Evolutionary conservation across 768 basidiomycete species (phyloP).

Genomic region (Daedaleopsis nitida): DNA sequence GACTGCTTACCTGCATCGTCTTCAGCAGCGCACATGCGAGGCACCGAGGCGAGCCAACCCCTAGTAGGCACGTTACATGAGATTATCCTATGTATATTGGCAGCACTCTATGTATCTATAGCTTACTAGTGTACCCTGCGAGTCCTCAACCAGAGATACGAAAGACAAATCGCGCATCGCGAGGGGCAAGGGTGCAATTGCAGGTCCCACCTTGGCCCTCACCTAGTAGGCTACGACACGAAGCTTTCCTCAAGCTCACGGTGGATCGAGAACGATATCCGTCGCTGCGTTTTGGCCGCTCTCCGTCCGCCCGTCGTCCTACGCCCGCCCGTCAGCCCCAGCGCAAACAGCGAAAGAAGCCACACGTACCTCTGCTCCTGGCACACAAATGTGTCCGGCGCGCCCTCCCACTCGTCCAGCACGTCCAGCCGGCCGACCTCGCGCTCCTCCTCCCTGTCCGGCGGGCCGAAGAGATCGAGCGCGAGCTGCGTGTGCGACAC

Average conservation of each 20-base stretch:
- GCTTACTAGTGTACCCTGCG: not conserved
- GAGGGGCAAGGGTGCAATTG: too few species aligned
- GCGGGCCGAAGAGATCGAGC: slow-evolving; percentile 84
- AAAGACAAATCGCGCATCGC: too few species aligned
- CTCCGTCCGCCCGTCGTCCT: slow-evolving; percentile 82
- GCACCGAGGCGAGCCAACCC: too few species aligned
- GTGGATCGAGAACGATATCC: slow-evolving; percentile 82
- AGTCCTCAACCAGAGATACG: too few species aligned
- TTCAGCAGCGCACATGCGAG: too few species aligned
- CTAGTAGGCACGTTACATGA: not conserved
- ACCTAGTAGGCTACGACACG: not conserved
- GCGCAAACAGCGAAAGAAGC: not conserved
- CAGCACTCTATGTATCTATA: not conserved
- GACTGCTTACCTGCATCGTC: too few species aligned
- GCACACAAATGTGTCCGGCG: slow-evolving; percentile 97
- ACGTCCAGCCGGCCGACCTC: slow-evolving; percentile 69
- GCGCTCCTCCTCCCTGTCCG: slow-evolving; percentile 40
- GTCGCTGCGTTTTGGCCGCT: slow-evolving; percentile 84
- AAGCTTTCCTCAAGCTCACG: slow-evolving; percentile 53
- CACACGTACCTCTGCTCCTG: slow-evolving; percentile 82
- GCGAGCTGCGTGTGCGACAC: slow-evolving; percentile 96
- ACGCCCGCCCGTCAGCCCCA: not conserved
- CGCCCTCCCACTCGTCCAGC: slow-evolving; percentile 93
- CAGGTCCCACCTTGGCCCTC: too few species aligned
- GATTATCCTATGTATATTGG: not conserved